A percentile compares a stretch with the other conserved stretches of the same genome.
phyloP scores from a whole-genome alignment of 345 rosid genomes.

The Melaleuca alternifolia region DNA sequence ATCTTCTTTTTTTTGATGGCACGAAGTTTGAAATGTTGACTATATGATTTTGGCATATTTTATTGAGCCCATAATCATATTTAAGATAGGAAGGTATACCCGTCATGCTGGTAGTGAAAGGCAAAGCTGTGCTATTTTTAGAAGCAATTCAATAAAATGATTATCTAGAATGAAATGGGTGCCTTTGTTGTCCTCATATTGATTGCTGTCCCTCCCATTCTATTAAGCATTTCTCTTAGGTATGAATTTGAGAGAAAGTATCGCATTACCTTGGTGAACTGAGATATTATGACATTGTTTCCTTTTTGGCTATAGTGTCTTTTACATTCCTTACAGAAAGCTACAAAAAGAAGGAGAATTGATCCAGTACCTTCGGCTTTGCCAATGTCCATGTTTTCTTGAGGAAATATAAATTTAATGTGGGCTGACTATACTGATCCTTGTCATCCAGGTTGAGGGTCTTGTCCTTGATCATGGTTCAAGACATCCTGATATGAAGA shows the following conservation, averaged over 20 bases:
- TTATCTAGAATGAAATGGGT: background rate
- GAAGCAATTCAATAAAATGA: background rate
- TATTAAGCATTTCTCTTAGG: background rate
- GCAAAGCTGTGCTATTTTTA: background rate
- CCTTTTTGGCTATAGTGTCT: background rate
- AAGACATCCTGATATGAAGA: constrained; percentile 98
- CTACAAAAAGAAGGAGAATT: background rate
- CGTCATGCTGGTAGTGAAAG: background rate
- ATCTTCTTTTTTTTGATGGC: background rate
- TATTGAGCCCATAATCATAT: background rate
- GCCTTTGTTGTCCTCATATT: background rate
- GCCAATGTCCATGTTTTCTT: background rate
- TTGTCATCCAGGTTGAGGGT: constrained; percentile 65
- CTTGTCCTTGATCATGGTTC: constrained; percentile 99
- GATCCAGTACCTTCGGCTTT: background rate
- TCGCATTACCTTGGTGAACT: background rate
- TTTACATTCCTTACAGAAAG: background rate
- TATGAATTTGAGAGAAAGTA: background rate
- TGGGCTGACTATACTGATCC: background rate
- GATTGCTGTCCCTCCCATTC: background rate
- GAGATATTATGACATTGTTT: background rate
- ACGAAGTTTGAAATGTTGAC: background rate
- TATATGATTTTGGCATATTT: background rate
- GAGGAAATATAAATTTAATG: background rate
- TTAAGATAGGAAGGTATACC: background rate